Evolutionary conservation across 306 rosid genomes (phyloP), one percentile per base, ranked within the genome.

Genomic region (Acacia confusa): DNA sequence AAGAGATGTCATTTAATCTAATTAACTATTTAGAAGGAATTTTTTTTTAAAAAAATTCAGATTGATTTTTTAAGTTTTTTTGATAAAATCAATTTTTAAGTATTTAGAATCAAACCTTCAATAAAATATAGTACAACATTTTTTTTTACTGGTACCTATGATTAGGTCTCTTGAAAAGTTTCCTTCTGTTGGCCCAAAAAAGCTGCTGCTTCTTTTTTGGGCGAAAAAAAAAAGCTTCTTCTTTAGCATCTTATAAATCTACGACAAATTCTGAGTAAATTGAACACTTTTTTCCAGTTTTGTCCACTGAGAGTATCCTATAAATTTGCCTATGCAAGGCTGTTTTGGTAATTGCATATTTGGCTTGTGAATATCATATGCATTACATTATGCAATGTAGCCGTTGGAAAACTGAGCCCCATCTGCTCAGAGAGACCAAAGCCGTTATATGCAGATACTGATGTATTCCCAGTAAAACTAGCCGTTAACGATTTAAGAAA

Each of bases 401-500:
- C 94, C 94, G 94, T 90, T 90, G 79, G 66, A 57, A 64, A 78
- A 83, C 55, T 69, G 74, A 81, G 73, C 22, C 57, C 44, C 48
- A 50, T 30, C 0, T 58, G 57, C 76, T 63, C 28, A 41, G 30
- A 22, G 13, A 25, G 79, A 86, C 77, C 84, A 53, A 36, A 83
- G 14, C 86, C 92, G 91, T 90, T 84, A 48, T 64, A 74, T 66
- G 60, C 76, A 71, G 25, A 64, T 34, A 69, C 74, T 3, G 41
- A 79, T 3, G 70, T 38, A 36, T 43, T 13, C 19, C 52, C 52
- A 15, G 28, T 22, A 78, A 65, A 94, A 86, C 86, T 92, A 94
- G 97, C 97, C 97, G 98, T 94, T 94, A 47, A 60, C 34, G 25
- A 86, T 55, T 25, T 74, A 86, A 81, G 72, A 75, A 82, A 79